These are phyloP conservation scores for Bonia amplexicaulis DNA, from an alignment of 176 grass and related monocot species.

Conservation along the genomic window DNA sequence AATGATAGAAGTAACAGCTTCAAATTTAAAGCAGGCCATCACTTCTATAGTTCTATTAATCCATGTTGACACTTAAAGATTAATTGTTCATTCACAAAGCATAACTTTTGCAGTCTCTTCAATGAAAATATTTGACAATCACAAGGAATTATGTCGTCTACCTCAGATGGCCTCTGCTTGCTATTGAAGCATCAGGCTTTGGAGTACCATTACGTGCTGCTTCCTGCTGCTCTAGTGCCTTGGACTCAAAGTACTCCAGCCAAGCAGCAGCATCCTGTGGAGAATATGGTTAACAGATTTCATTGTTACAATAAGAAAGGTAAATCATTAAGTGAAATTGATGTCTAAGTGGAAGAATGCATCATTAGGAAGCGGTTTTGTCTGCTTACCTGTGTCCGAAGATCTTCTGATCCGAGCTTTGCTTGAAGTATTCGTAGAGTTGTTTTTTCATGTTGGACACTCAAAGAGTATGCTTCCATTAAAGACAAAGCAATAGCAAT, in stretches of 20 bases:
- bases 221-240: constrained; percentile 98
- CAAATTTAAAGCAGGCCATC: constrained; percentile 23
- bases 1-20: not conserved
- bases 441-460: constrained; percentile 99
- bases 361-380: not conserved
- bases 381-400: constrained; percentile 74
- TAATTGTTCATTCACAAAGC: constrained; percentile 7
- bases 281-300: constrained; percentile 32
- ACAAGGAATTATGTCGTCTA: constrained; percentile 36
- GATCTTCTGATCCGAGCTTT: constrained; percentile 98
- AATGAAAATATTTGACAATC: constrained; percentile 20
- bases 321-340: constrained; percentile 2
- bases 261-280: constrained; percentile 93
- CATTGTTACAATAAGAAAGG: constrained; percentile 28
- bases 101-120: constrained; percentile 6
- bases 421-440: constrained; percentile 92
- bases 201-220: constrained; percentile 96
- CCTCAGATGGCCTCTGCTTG: constrained; percentile 98
- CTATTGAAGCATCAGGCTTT: constrained; percentile 99
- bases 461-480: constrained; percentile 99
- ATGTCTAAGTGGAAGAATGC: not conserved
- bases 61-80: constrained; percentile 10
- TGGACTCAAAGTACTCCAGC: constrained; percentile 97
- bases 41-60: constrained; percentile 29
- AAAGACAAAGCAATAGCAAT: constrained; percentile 98